A percentile compares a stretch with the other conserved stretches of the same genome.
phyloP scores from a whole-genome alignment of 352 stramenopile species.

The Thalassiosira exigua region DNA sequence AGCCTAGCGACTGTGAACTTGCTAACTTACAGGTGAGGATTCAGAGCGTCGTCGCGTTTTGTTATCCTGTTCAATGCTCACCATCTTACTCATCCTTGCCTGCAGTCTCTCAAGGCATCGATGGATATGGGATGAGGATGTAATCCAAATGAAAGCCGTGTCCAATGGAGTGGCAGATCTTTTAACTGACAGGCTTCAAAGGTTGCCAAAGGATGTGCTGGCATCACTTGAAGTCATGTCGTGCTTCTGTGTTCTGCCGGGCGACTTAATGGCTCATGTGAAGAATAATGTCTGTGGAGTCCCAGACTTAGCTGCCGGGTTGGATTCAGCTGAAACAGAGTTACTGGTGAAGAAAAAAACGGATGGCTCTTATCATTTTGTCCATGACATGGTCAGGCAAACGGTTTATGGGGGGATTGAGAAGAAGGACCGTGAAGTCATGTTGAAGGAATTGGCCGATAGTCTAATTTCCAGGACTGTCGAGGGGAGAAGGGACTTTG shows the following conservation, averaged over 20 bases:
- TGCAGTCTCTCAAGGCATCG: conserved; percentile 18
- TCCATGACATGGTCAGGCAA: conserved; percentile 41
- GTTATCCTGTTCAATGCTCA: too few species aligned
- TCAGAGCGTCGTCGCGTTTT: too few species aligned
- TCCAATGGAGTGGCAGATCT: conserved; percentile 43
- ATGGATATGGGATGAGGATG: conserved; percentile 45
- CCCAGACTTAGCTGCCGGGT: conserved; percentile 5
- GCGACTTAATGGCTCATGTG: conserved; percentile 4
- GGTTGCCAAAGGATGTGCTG: conserved; percentile 20
- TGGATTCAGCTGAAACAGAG: conserved; percentile 23
- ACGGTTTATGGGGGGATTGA: conserved; percentile 3
- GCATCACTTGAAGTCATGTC: conserved; percentile 19
- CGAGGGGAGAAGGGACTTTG: conserved; percentile 9
- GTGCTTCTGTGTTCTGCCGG: conserved; percentile 22
- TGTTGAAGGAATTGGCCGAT: conserved; percentile 8
- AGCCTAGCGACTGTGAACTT: conserved; percentile 24
- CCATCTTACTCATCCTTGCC: too few species aligned
- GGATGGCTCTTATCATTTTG: conserved; percentile 32
- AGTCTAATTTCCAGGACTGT: conserved; percentile 8
- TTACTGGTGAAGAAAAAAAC: conserved; percentile 24
- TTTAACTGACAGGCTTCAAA: conserved; percentile 10
- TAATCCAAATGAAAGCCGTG: conserved; percentile 23
- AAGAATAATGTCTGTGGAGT: conserved; percentile 8
- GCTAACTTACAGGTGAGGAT: conserved; percentile 3
- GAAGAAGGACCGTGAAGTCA: background rate